Evolutionary conservation across 2,329 filamentous ascomycete species (phyloP).

Genomic region (Diaporthe aspalathi): DNA sequence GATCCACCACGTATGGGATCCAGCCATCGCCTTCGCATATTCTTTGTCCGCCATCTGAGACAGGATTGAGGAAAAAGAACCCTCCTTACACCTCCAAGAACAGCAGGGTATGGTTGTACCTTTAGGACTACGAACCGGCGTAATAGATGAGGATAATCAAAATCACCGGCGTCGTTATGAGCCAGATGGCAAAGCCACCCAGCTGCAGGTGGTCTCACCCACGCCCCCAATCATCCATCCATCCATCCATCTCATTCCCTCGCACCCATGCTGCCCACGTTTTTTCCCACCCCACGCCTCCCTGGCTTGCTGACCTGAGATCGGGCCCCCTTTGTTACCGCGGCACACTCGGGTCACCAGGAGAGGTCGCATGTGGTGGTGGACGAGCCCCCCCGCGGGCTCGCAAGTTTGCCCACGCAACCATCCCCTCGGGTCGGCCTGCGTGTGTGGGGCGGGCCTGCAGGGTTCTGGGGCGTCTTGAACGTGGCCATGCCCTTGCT

Average conservation of each 20-base stretch:
- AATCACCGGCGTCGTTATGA: conserved; percentile 34
- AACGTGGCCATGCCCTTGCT: conserved; percentile 14
- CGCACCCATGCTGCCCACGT: conserved; percentile 34
- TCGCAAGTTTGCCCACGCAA: conserved; percentile 24
- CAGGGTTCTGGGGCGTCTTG: conserved; percentile 4
- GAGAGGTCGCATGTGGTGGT: conserved; percentile 31
- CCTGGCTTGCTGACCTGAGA: conserved; percentile 30
- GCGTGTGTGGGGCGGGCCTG: conserved; percentile 2
- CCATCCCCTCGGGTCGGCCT: conserved; percentile 28
- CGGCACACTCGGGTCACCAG: conserved; percentile 30
- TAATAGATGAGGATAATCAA: background rate
- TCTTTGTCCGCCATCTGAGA: conserved; percentile 5
- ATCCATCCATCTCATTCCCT: conserved; percentile 17
- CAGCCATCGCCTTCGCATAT: background rate
- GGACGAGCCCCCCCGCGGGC: conserved; percentile 22
- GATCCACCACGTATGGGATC: background rate
- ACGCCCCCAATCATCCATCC: conserved; percentile 16
- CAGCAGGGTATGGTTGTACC: conserved; percentile 4
- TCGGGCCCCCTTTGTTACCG: conserved; percentile 22
- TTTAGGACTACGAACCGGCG: background rate
- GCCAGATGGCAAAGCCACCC: conserved; percentile 25
- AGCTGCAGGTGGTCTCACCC: background rate
- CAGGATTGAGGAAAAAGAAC: background rate
- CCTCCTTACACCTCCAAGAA: conserved; percentile 10
- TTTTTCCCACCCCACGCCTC: conserved; percentile 31